Evolutionary conservation across 2,329 filamentous ascomycete species (phyloP).

Genomic region (Arthrobotrys conoides): DNA sequence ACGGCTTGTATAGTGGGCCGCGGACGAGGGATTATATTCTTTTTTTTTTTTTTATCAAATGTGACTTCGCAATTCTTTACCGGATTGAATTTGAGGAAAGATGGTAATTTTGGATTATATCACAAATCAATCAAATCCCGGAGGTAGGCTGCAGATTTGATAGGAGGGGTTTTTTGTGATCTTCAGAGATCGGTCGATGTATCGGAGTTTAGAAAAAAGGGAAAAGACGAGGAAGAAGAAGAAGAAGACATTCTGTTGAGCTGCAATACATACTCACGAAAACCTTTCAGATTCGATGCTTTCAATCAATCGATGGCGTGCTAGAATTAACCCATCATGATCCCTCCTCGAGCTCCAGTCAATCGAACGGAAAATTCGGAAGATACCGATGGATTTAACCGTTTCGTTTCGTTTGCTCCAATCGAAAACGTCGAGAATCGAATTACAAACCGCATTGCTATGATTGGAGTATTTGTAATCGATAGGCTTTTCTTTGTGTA

Average conservation of each 20-base stretch:
- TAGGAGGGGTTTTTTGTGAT: constrained; percentile 3
- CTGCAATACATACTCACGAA: neutral
- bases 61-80: constrained; percentile 24
- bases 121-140: no score
- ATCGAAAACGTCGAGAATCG: neutral
- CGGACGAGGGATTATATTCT: constrained; percentile 7
- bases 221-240: no score
- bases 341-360: no score
- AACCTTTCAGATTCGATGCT: neutral
- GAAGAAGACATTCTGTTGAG: constrained; percentile 21
- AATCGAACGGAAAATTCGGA: no score
- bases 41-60: no score
- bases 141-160: neutral
- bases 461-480: constrained; percentile 1
- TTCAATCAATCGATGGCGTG: constrained; percentile 7
- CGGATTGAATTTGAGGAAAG: neutral
- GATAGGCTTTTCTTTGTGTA: no score
- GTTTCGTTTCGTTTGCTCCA: no score
- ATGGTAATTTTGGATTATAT: neutral
- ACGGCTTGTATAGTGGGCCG: no score
- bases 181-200: no score
- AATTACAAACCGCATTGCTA: neutral
- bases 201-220: constrained; percentile 10
- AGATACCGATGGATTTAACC: constrained; percentile 20
- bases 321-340: no score